A percentile compares a stretch with the other conserved stretches of the same genome.
Evolutionary conservation across 1,284 basidiomycete genomes (phyloP).

Genomic region (Rhodotorula sp.): DNA sequence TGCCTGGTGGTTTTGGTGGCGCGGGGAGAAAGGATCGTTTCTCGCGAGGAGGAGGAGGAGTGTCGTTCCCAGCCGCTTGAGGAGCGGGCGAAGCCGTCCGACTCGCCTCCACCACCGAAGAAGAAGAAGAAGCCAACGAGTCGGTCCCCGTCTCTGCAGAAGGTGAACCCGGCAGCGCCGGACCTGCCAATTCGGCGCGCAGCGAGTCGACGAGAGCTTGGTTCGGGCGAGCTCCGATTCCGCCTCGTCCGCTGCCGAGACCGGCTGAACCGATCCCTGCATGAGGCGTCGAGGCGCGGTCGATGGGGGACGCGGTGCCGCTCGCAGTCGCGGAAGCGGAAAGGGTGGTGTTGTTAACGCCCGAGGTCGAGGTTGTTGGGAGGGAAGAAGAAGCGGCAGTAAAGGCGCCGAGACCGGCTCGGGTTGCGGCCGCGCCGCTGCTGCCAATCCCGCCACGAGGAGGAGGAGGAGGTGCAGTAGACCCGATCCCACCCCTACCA

Average conservation of each 20-base stretch:
- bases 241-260: conserved; percentile 9
- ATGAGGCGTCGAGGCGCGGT: conserved; percentile 11
- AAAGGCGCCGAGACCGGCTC: not conserved
- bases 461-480: not conserved
- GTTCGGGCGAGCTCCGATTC: conserved; percentile 19
- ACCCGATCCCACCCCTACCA: not conserved
- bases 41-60: conserved; percentile 5
- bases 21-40: conserved; percentile 37
- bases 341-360: not conserved
- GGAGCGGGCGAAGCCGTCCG: conserved; percentile 8
- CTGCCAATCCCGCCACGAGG: conserved; percentile 4
- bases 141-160: conserved; percentile 1
- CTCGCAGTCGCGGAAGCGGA: not conserved
- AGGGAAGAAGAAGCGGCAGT: not conserved
- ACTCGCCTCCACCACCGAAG: not conserved
- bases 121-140: not conserved
- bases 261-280: conserved; percentile 9
- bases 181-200: conserved; percentile 5
- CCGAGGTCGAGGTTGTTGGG: not conserved
- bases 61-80: not conserved
- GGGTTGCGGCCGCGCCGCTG: conserved; percentile 2
- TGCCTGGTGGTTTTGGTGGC: not conserved
- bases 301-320: conserved; percentile 1
- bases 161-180: not conserved
- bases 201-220: conserved; percentile 10